Conservation (phyloP, 345 rosid genomes). For the Citrus medica region DNA sequence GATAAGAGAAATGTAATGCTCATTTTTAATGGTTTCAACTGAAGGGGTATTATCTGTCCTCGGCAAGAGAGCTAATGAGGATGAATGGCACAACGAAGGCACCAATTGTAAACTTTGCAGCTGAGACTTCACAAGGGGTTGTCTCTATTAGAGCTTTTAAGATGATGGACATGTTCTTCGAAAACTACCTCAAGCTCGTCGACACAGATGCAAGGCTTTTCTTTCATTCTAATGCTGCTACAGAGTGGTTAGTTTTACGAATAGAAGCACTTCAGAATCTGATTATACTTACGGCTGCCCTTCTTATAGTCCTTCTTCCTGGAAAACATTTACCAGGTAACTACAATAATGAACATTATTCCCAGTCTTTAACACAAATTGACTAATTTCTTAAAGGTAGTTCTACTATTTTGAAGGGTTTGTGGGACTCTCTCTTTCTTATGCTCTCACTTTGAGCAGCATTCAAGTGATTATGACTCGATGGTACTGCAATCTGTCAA, state of each 20-base stretch:
- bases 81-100: conserved; percentile 93
- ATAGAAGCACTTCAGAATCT: conserved; percentile 70
- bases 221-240: conserved; percentile 68
- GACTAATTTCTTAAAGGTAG: not conserved
- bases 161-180: conserved; percentile 58
- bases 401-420: conserved; percentile 35
- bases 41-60: conserved; percentile 51
- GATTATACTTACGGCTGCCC: conserved; percentile 62
- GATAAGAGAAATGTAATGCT: not conserved
- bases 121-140: conserved; percentile 83
- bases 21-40: not conserved
- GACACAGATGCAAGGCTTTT: conserved; percentile 72
- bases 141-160: conserved; percentile 80
- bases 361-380: not conserved
- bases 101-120: conserved; percentile 79
- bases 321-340: conserved; percentile 55
- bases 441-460: conserved; percentile 54
- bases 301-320: conserved; percentile 71
- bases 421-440: conserved; percentile 77
- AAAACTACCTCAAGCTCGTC: conserved; percentile 51
- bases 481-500: conserved; percentile 43
- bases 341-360: not conserved
- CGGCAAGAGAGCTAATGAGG: conserved; percentile 79
- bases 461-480: conserved; percentile 50
- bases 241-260: conserved; percentile 79